Evolutionary conservation across 345 rosid species (phyloP), one percentile per base, ranked within the genome.

Genomic region (Bruguiera gymnorhiza): DNA sequence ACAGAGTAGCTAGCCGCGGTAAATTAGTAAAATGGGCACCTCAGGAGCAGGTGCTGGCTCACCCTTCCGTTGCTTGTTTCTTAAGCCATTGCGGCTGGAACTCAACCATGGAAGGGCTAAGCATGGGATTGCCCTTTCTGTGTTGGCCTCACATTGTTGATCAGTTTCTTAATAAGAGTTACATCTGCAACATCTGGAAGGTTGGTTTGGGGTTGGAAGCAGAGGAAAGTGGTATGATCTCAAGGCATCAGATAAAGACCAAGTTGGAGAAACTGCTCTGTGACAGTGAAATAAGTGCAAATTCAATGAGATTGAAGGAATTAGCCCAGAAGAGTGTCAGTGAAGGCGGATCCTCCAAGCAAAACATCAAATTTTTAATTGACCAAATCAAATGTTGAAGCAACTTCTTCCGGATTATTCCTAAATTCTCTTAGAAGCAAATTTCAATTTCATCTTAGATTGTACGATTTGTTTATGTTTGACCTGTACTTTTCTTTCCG

Each of bases 41-140:
- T 63, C 68, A 70, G 20, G 68, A 70, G n/a, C 63, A 62, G 27
- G 67, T 62, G n/a, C 30, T 70, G 48, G 59, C 37, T 36, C 68
- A 36, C 43, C 36, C 62, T 52, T 62, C 68, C 7, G 15, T 63
- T 30, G 67, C 52, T 1, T 70, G 68, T 62, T 62, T 70, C 74
- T 53, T 70, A 20, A 46, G 67, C 57, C 68, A 70, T 6, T 62
- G 53, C 20, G 67, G 74, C 4, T 62, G 68, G 74, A 63, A 54
- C 57, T 70, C 67, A 7, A 34, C 30, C 34, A 36, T 51, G 20
- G 60, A 61, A 58, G 60, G 60, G 20, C 19, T 51, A 15, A 34
- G 62, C 58, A 50, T 63, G 60, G 74, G 74, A 24, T 50, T 53
- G 53, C 68, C 74, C 8, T 8, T 70, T 29, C 61, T 70, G 2